A percentile compares a stretch with the other conserved stretches of the same genome.
Conservation (phyloP, 164 flowering plant species). For the Litsea cubeba region DNA sequence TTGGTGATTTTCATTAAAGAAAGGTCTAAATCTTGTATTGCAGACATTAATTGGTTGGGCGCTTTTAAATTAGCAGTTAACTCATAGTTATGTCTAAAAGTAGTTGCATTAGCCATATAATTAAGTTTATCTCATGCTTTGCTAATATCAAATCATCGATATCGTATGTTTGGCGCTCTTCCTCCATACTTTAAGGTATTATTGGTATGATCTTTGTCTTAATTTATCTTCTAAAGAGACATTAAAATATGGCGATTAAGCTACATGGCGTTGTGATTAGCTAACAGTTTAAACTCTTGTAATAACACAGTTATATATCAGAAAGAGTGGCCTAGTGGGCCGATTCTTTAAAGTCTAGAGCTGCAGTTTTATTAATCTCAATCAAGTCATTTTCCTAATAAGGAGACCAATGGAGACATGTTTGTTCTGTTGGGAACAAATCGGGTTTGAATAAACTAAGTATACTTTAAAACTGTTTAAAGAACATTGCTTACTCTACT, state of each 20-base stretch:
- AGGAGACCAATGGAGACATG: not conserved
- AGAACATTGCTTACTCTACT: not conserved
- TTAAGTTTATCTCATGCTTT: not conserved
- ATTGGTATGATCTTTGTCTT: not conserved
- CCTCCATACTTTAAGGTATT: not conserved
- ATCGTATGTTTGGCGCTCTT: not conserved
- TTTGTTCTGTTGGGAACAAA: slow-evolving; percentile 1
- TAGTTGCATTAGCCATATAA: not conserved
- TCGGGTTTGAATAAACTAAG: not conserved
- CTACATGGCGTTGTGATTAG: not conserved
- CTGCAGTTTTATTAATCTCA: not conserved
- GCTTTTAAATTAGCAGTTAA: not conserved
- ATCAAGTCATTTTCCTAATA: slow-evolving; percentile 2
- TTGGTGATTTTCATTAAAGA: no score
- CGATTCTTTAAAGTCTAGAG: not conserved
- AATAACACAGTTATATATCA: not conserved
- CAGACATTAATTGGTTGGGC: not conserved
- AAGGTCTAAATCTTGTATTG: not conserved
- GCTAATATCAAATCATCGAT: not conserved
- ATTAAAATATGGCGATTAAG: not conserved
- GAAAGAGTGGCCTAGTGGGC: not conserved
- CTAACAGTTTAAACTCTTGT: not conserved
- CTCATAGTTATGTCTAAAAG: not conserved
- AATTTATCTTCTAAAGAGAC: not conserved
- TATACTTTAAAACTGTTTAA: not conserved